phyloP scores from a whole-genome alignment of 2,329 filamentous ascomycete genomes.

The Aspergillus sp. region DNA sequence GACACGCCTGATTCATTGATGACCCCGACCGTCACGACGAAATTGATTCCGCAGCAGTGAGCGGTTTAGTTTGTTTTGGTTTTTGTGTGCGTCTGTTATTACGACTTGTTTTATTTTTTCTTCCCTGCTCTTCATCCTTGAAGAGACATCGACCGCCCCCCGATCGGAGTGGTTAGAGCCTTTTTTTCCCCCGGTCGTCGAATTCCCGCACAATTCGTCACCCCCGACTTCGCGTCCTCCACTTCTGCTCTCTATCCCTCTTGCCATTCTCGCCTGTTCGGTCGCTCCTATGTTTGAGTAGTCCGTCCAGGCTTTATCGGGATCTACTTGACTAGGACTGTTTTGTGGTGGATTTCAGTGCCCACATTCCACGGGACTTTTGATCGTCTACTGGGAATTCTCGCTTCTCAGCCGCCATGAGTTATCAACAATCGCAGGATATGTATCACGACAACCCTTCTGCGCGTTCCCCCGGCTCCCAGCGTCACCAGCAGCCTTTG shows the following conservation, averaged over 20 bases:
- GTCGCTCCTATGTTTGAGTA: constrained; percentile 30
- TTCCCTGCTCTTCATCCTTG: constrained; percentile 7
- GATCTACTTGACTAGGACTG: constrained; percentile 15
- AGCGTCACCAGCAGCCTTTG: constrained; percentile 61
- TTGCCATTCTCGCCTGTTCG: constrained; percentile 3
- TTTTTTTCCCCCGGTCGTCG: constrained; percentile 8
- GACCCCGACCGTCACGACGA: constrained; percentile 14
- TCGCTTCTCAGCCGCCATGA: constrained; percentile 22
- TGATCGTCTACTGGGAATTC: constrained; percentile 18
- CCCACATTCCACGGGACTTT: constrained; percentile 25
- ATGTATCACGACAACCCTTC: constrained; percentile 67
- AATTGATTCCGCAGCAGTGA: constrained; percentile 11
- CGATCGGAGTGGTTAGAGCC: background rate
- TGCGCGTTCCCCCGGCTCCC: constrained; percentile 69
- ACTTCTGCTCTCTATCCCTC: background rate
- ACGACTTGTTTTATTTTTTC: constrained; percentile 6
- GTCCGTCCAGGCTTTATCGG: constrained; percentile 14
- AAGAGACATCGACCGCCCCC: background rate
- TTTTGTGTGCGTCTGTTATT: constrained; percentile 1
- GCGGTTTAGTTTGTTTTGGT: constrained; percentile 9
- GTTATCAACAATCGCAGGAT: constrained; percentile 36
- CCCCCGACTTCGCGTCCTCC: constrained; percentile 7
- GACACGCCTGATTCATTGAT: constrained; percentile 10
- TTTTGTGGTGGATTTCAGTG: constrained; percentile 25
- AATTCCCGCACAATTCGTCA: constrained; percentile 7